These are phyloP conservation scores for Staphylotrichum longicolle DNA, from an alignment of 495 filamentous ascomycete species.

Conservation along the genomic window DNA sequence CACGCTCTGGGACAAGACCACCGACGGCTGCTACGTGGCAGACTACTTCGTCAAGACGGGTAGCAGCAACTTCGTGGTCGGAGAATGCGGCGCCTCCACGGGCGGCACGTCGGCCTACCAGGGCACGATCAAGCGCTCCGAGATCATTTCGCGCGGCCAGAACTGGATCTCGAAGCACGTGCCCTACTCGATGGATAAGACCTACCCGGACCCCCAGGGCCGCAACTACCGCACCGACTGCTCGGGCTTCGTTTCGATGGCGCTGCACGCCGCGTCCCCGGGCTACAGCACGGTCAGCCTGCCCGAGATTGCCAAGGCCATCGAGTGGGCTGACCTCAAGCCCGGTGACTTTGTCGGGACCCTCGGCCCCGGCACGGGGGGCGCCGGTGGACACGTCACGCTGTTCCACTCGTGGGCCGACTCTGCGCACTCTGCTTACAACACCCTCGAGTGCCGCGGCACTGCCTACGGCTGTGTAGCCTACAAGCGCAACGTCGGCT, in stretches of 20 bases:
- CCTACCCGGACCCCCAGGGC: too few species aligned
- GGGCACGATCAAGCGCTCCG: conserved; percentile 13
- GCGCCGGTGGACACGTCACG: conserved; percentile 12
- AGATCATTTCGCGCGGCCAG: conserved; percentile 20
- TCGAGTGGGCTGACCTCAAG: conserved; percentile 8
- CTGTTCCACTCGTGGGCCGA: conserved; percentile 17
- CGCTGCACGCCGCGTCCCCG: conserved; percentile 15
- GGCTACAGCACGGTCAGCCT: conserved; percentile 20
- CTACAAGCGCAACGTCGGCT: conserved; percentile 7
- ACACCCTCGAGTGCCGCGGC: conserved; percentile 18
- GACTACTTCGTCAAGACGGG: conserved; percentile 34
- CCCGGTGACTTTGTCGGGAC: conserved; percentile 20
- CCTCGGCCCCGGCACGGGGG: conserved; percentile 16
- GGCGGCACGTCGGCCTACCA: conserved; percentile 8
- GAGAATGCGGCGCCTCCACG: conserved; percentile 4
- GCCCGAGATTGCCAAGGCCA: conserved; percentile 1
- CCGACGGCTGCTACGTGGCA: conserved; percentile 31
- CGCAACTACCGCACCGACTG: conserved; percentile 18
- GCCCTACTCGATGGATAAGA: too few species aligned
- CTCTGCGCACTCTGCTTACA: not conserved
- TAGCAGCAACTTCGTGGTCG: conserved; percentile 20
- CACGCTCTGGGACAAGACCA: conserved; percentile 34
- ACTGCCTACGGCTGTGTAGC: conserved; percentile 10
- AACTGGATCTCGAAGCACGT: too few species aligned
- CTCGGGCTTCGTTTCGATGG: conserved; percentile 21